phyloP scores from a whole-genome alignment of 2,329 filamentous ascomycete genomes.

The Hypoxylon sp. region DNA sequence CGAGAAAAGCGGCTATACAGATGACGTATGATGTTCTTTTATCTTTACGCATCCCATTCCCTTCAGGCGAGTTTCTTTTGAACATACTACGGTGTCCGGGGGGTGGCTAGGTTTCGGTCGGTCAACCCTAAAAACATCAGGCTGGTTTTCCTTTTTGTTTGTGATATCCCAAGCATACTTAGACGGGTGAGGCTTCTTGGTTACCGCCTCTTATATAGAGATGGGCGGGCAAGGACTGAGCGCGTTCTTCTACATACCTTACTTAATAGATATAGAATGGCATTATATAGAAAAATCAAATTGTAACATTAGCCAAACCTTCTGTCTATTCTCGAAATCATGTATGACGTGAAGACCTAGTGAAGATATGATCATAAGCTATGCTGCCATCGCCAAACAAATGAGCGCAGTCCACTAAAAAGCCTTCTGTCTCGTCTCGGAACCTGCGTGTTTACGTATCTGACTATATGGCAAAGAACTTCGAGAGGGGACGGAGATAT shows the following conservation, averaged over 20 bases:
- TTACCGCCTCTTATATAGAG: constrained; percentile 27
- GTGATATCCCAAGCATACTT: constrained; percentile 44
- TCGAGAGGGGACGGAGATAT: too few species aligned
- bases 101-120: constrained; percentile 28
- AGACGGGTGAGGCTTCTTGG: constrained; percentile 34
- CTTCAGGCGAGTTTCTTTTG: constrained; percentile 21
- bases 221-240: constrained; percentile 19
- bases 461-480: too few species aligned
- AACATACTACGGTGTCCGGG: constrained; percentile 33
- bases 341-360: neutral
- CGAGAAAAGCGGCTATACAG: constrained; percentile 38
- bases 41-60: constrained; percentile 18
- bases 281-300: constrained; percentile 40
- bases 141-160: constrained; percentile 46
- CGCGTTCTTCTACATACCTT: constrained; percentile 21
- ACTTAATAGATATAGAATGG: constrained; percentile 39
- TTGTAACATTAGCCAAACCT: constrained; percentile 40
- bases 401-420: too few species aligned
- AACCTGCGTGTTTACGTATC: too few species aligned
- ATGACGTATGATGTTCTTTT: constrained; percentile 42
- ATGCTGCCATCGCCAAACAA: neutral
- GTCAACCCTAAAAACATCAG: constrained; percentile 36
- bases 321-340: neutral
- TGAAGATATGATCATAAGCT: neutral
- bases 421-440: too few species aligned